These are phyloP conservation scores for Plantago major DNA, from an alignment of 257 asterid species.

Conservation along the genomic window DNA sequence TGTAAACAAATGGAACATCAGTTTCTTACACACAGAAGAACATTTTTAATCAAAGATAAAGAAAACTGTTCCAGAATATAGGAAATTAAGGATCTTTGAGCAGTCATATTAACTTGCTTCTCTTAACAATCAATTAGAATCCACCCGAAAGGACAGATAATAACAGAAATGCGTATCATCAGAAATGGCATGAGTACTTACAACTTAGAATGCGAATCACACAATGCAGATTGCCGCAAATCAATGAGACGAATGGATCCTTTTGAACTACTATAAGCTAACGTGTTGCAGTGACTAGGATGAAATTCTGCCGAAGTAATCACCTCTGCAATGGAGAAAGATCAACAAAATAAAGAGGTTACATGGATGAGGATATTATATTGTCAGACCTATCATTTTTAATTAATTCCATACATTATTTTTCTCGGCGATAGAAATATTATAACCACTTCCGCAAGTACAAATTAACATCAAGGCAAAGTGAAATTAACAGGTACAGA, in stretches of 20 bases:
- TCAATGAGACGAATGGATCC: conserved; percentile 89
- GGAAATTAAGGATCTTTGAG: conserved; percentile 11
- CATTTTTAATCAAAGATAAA: conserved; percentile 17
- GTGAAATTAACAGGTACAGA: too few relatives aligned
- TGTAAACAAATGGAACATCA: conserved; percentile 37
- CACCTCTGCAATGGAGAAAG: conserved; percentile 61
- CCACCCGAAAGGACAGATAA: conserved; percentile 3
- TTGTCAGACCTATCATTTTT: neutral
- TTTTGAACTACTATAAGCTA: conserved; percentile 87
- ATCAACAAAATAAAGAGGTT: conserved; percentile 17
- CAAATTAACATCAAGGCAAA: too few relatives aligned
- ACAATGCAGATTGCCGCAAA: conserved; percentile 85
- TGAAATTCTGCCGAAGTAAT: conserved; percentile 91
- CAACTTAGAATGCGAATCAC: conserved; percentile 83
- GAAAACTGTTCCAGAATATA: conserved; percentile 11
- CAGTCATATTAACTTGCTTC: conserved; percentile 6
- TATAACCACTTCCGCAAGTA: too few relatives aligned
- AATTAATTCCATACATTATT: neutral
- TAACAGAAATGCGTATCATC: conserved; percentile 1
- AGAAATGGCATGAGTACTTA: conserved; percentile 33
- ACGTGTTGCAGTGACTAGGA: conserved; percentile 80
- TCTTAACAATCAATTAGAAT: conserved; percentile 1
- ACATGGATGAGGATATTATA: too few relatives aligned
- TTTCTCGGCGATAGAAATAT: neutral
- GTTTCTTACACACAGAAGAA: conserved; percentile 21